Evolutionary conservation across 345 rosid genomes (phyloP).

Genomic region (Citrus trifoliata): DNA sequence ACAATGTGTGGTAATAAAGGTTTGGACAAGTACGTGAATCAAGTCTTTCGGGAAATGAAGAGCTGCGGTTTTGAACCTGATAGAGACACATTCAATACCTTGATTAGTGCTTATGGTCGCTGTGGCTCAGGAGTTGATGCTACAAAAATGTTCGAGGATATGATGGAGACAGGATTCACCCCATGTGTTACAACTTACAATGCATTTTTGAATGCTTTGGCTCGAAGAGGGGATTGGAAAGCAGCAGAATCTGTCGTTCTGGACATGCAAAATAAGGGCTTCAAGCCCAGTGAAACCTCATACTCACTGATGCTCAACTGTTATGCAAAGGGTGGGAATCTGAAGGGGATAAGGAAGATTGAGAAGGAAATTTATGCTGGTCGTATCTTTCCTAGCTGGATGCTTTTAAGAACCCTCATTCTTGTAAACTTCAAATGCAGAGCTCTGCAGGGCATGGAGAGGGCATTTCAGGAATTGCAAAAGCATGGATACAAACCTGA

Average conservation of each 20-base stretch:
- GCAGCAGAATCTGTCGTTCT: slow-evolving; percentile 65
- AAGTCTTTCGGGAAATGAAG: slow-evolving; percentile 76
- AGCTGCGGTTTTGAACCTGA: slow-evolving; percentile 88
- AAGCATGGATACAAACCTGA: slow-evolving; percentile 74
- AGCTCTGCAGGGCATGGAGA: slow-evolving; percentile 57
- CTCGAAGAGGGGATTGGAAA: slow-evolving; percentile 77
- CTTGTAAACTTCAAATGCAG: slow-evolving; percentile 73
- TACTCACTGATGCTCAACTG: slow-evolving; percentile 68
- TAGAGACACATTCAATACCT: slow-evolving; percentile 81
- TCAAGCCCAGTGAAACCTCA: slow-evolving; percentile 76
- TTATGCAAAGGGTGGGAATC: slow-evolving; percentile 73
- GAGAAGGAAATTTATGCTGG: slow-evolving; percentile 67
- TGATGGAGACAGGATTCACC: slow-evolving; percentile 73
- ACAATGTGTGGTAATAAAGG: slow-evolving; percentile 69
- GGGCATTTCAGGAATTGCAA: slow-evolving; percentile 56
- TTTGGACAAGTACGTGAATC: slow-evolving; percentile 63
- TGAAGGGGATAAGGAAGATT: slow-evolving; percentile 61
- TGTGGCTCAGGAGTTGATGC: slow-evolving; percentile 72
- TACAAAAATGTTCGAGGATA: slow-evolving; percentile 66
- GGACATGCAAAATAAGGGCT: slow-evolving; percentile 78
- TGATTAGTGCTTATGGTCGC: slow-evolving; percentile 77
- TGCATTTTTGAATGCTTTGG: slow-evolving; percentile 80
- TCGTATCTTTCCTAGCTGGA: slow-evolving; percentile 83
- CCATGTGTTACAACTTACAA: slow-evolving; percentile 80
- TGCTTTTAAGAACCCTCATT: slow-evolving; percentile 77